Base-by-base conservation (phyloP, 176 grass and related monocot species). In the Canna indica region DNA sequence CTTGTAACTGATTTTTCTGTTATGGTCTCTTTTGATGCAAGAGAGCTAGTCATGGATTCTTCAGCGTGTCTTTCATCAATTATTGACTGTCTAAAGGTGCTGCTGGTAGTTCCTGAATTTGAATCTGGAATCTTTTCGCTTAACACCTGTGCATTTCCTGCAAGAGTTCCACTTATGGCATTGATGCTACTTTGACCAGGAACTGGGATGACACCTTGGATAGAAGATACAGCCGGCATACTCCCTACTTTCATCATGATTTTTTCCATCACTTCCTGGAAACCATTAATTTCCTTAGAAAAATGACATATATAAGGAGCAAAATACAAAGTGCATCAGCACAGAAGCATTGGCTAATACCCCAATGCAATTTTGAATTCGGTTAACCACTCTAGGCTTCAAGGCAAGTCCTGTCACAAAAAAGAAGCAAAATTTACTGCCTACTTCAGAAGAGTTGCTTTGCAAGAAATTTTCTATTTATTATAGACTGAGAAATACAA, bases 121-220 rank as follows among this genome's bases (percentile, higher is more conserved):
- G 50, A 77, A 63, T 84, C 82, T 53, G 75, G 68, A 67, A 58
- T 2, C 74, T 61, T 68, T 68, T 60, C 44, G 60, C 6, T 64
- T 17, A 73, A 64, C 25, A 52, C 68, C 79, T 85, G 60, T 74
- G 75, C 78, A 79, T 81, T 82, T 67, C 35, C 80, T 29, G 56
- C 56, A 25, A 46, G 68, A 64, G 74, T 56, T 36, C 61, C 69
- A 63, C 47, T 73, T 39, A 31, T 9, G 35, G 62, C 22, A 38
- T 25, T 64, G 28, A 15, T 31, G 41, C 46, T 42, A 35, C 26
- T 73, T n/a, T 80, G 77, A 64, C 65, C 72, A 67, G 63, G 63
- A 32, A n/a, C 4, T 17, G 28, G 30, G 29, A 63, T 34, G 38
- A 44, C 3, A 42, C 67, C 42, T 30, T 69, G 67, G 67, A 69